Evolutionary conservation across 2,329 filamentous ascomycete genomes (phyloP).

Genomic region (Botrytis tulipae): DNA sequence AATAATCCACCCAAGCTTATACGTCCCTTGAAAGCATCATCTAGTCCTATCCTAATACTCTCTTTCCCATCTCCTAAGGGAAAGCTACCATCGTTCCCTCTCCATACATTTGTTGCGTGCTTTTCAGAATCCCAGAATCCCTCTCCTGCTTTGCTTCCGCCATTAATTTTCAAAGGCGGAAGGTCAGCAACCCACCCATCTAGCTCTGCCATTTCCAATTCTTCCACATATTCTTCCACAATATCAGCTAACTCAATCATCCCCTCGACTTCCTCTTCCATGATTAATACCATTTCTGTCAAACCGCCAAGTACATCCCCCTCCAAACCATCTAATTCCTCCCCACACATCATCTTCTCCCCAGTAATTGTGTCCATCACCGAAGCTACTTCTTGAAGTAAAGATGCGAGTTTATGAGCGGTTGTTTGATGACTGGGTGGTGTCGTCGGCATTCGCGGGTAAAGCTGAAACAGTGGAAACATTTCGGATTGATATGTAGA

Average conservation of each 20-base stretch:
- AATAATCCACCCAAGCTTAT: conserved; percentile 4
- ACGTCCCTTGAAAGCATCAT: not conserved
- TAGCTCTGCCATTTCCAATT: conserved; percentile 10
- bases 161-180: not conserved
- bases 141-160: not conserved
- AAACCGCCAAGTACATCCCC: conserved; percentile 12
- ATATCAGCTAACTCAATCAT: conserved; percentile 16
- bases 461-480: not conserved
- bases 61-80: not conserved
- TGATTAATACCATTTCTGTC: conserved; percentile 16
- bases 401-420: conserved; percentile 5
- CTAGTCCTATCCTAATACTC: not conserved
- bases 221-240: conserved; percentile 18
- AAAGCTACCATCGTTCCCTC: not conserved
- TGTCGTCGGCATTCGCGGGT: not conserved
- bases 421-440: conserved; percentile 1
- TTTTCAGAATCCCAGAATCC: not conserved
- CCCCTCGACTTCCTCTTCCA: conserved; percentile 18
- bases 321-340: conserved; percentile 11
- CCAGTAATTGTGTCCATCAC: conserved; percentile 18
- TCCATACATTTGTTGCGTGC: not conserved
- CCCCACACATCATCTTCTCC: conserved; percentile 16
- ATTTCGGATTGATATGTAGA: not conserved
- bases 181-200: conserved; percentile 8
- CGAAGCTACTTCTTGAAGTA: conserved; percentile 15